Conservation (phyloP, 108 stramenopile genomes). For the Cyclotella baltica region DNA sequence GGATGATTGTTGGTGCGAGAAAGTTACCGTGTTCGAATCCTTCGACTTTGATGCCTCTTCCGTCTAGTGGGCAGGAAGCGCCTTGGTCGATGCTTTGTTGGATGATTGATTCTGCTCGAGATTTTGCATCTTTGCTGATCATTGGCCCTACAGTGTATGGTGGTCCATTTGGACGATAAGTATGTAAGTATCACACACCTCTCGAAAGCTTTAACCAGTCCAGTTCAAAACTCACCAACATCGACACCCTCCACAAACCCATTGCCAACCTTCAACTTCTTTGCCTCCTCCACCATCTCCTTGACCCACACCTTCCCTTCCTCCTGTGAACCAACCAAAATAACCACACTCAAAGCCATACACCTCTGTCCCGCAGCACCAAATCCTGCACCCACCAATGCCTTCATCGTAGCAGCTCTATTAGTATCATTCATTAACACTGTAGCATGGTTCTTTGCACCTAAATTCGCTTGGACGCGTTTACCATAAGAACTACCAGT, state of each 20-base stretch:
- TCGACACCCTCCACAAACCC: constrained; percentile 86
- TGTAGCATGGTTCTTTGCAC: constrained; percentile 96
- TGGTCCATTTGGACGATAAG: not conserved
- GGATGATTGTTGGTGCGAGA: constrained; percentile 88
- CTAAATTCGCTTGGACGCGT: constrained; percentile 93
- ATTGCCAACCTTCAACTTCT: constrained; percentile 79
- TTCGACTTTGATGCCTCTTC: constrained; percentile 70
- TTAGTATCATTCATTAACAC: constrained; percentile 89
- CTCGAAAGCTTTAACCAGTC: not conserved
- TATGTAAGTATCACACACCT: not conserved
- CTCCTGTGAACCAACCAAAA: constrained; percentile 81
- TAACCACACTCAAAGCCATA: constrained; percentile 88
- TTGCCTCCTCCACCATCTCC: constrained; percentile 66
- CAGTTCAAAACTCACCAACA: constrained; percentile 53
- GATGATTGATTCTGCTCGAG: constrained; percentile 80
- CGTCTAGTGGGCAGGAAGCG: constrained; percentile 85
- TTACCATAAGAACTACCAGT: constrained; percentile 83
- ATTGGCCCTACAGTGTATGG: constrained; percentile 72
- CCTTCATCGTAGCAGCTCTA: constrained; percentile 75
- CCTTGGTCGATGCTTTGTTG: constrained; percentile 79
- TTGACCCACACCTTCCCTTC: constrained; percentile 60
- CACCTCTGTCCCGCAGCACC: constrained; percentile 97
- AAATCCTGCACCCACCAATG: constrained; percentile 85
- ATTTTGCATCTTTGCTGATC: constrained; percentile 78
- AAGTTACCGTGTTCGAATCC: constrained; percentile 85